Evolutionary conservation across 1,284 basidiomycete genomes (phyloP).

Genomic region (Leccinum pachyderme): DNA sequence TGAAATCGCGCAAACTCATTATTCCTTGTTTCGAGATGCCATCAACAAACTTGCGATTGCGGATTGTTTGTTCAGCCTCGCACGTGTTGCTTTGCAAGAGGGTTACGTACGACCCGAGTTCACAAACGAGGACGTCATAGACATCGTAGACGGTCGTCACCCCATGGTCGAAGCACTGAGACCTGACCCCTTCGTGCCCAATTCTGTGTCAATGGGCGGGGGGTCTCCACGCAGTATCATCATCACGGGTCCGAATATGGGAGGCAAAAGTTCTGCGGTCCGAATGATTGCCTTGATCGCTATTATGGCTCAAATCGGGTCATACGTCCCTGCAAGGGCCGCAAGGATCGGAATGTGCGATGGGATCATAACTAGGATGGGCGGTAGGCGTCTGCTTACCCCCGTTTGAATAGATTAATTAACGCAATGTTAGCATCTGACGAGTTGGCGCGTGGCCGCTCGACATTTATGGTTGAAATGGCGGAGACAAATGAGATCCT

Average conservation of each 20-base stretch:
- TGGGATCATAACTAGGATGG: constrained; percentile 85
- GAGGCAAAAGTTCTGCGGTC: constrained; percentile 76
- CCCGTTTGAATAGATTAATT: constrained; percentile 4
- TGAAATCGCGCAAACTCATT: constrained; percentile 66
- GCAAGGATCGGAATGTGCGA: constrained; percentile 80
- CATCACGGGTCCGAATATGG: constrained; percentile 85
- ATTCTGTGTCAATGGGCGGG: constrained; percentile 58
- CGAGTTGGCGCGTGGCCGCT: constrained; percentile 79
- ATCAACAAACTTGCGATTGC: constrained; percentile 78
- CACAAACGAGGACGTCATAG: constrained; percentile 54
- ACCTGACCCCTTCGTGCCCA: constrained; percentile 80
- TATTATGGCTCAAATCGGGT: constrained; percentile 70
- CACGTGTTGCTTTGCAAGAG: constrained; percentile 66
- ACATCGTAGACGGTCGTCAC: constrained; percentile 74
- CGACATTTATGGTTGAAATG: constrained; percentile 97
- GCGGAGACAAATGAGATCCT: constrained; percentile 92
- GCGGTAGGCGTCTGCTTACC: constrained; percentile 44
- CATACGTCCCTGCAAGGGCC: constrained; percentile 72
- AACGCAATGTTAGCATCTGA: constrained; percentile 64
- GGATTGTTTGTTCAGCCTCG: constrained; percentile 77
- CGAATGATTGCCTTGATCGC: constrained; percentile 73
- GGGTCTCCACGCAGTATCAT: constrained; percentile 61
- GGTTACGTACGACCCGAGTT: constrained; percentile 74
- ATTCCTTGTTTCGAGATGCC: constrained; percentile 67
- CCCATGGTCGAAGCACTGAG: constrained; percentile 80